phyloP scores from a whole-genome alignment of 2,329 filamentous ascomycete species.

The Neoscytalidium dimidiatum region DNA sequence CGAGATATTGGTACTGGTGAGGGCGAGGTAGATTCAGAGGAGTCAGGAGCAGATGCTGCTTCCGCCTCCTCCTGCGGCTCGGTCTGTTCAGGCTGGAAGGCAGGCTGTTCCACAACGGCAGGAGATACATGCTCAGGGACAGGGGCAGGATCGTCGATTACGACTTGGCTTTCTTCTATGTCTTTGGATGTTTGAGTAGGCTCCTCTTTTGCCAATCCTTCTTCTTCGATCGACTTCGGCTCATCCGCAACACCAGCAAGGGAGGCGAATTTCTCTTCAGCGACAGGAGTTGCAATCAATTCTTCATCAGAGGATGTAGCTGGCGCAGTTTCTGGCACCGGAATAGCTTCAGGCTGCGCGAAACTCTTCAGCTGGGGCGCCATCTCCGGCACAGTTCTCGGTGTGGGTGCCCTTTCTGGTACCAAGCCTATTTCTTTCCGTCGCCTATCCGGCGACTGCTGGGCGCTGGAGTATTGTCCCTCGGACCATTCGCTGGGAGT shows the following conservation, averaged over 20 bases:
- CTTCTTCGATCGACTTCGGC: neutral
- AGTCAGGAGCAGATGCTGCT: neutral
- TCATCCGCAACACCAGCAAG: neutral
- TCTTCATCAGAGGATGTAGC: neutral
- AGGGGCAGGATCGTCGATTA: conserved; percentile 5
- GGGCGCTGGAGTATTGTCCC: conserved; percentile 4
- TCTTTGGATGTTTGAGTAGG: neutral
- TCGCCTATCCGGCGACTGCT: neutral
- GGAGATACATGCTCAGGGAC: neutral
- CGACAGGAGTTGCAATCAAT: neutral
- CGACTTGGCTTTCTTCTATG: conserved; percentile 11
- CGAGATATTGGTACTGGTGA: conserved; percentile 74
- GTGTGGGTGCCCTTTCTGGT: neutral
- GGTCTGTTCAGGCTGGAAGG: neutral
- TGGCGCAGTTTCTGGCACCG: neutral
- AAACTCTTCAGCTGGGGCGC: neutral
- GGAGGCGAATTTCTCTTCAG: neutral
- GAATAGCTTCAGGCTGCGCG: neutral
- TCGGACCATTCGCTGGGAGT: conserved; percentile 13
- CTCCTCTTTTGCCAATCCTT: neutral
- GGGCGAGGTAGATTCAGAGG: conserved; percentile 33
- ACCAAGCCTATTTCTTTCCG: neutral
- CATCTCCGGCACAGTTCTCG: neutral
- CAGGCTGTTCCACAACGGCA: neutral
- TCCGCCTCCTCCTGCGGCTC: neutral